These are phyloP conservation scores for Xylaria nigripes DNA, from an alignment of 495 filamentous ascomycete genomes.

Conservation along the genomic window DNA sequence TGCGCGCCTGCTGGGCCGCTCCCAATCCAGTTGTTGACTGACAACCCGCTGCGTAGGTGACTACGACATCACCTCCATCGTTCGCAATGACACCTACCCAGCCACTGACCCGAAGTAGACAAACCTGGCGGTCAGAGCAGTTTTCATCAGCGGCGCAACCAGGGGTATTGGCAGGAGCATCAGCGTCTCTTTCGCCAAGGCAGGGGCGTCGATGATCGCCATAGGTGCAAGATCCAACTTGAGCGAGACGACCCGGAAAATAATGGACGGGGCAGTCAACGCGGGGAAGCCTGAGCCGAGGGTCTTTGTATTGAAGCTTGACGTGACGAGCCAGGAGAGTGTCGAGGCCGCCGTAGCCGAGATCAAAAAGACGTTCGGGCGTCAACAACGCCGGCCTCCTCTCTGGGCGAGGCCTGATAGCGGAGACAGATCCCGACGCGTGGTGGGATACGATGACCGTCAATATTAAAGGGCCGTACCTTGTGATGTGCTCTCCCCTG, in stretches of 20 bases:
- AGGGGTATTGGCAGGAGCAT: slow-evolving; percentile 37
- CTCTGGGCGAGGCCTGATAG: slow-evolving; percentile 18
- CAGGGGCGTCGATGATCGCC: slow-evolving; percentile 38
- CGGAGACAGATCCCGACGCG: slow-evolving; percentile 35
- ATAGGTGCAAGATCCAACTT: slow-evolving; percentile 40
- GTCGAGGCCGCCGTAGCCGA: slow-evolving; percentile 28
- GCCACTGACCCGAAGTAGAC: slow-evolving; percentile 33
- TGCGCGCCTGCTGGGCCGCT: background rate
- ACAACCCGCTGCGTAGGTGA: slow-evolving; percentile 12
- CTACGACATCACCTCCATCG: slow-evolving; percentile 18
- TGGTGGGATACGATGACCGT: slow-evolving; percentile 41
- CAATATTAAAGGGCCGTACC: slow-evolving; percentile 42
- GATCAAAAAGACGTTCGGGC: slow-evolving; percentile 26
- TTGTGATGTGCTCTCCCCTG: slow-evolving; percentile 33
- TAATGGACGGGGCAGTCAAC: slow-evolving; percentile 32
- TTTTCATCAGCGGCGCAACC: slow-evolving; percentile 45
- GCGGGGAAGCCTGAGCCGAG: slow-evolving; percentile 23
- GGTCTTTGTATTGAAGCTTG: slow-evolving; percentile 34
- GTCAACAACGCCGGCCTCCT: slow-evolving; percentile 48
- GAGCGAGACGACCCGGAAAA: slow-evolving; percentile 20
- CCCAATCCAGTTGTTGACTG: background rate
- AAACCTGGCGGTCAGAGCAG: slow-evolving; percentile 29
- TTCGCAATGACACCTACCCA: slow-evolving; percentile 40
- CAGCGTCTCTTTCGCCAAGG: slow-evolving; percentile 30
- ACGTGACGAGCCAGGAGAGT: slow-evolving; percentile 33